Evolutionary conservation across 805 yeast species (phyloP), one percentile per base, ranked within the genome.

Genomic region (Candida ovalis): DNA sequence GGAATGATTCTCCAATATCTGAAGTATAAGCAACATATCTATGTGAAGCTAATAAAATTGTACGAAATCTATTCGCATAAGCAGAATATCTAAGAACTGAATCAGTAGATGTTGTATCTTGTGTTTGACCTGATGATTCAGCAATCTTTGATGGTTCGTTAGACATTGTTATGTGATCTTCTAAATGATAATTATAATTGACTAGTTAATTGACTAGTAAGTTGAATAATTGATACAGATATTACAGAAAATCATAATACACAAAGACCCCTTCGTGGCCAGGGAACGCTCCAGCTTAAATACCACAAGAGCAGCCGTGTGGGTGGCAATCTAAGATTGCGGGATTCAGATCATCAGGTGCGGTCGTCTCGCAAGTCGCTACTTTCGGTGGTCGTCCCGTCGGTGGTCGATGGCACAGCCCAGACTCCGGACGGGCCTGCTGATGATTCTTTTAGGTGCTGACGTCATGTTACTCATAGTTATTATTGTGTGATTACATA

Each of bases 11-110:
- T 28, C 96, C 96, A 57, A 87, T 81, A 62, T 87, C 96, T 0
- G 91, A 84, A 2, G 95, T 86, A 66, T 88, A 87, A 1, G 96
- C 96, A 23, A 87, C 88, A 59, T 87, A 88, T 58, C 95, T 70
- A 61, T 85, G 92, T 15, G 91, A 78, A 5, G 94, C 88, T 44
- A 74, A 56, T 42, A 86, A 71, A 50, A 87, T 82, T 8, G 90
- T 85, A 62, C 90, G 72, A 42, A 85, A 61, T 58, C 95, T 69
- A 63, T 82, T 82, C 51, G 91, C 90, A 64, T 87, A 87, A 8
- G 92, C 95, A 4, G 92, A 88, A 61, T 87, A 87, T 75, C 95
- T 80, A 42, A 85, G 22, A 5, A 58, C 52, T 13, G 61, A 51
- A 28, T 63, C 67, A 1, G 61, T 63, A 9, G 61, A 44, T 9